Base-by-base conservation (phyloP, 1,284 basidiomycete genomes). In the Cutaneotrichosporon dermatis region DNA sequence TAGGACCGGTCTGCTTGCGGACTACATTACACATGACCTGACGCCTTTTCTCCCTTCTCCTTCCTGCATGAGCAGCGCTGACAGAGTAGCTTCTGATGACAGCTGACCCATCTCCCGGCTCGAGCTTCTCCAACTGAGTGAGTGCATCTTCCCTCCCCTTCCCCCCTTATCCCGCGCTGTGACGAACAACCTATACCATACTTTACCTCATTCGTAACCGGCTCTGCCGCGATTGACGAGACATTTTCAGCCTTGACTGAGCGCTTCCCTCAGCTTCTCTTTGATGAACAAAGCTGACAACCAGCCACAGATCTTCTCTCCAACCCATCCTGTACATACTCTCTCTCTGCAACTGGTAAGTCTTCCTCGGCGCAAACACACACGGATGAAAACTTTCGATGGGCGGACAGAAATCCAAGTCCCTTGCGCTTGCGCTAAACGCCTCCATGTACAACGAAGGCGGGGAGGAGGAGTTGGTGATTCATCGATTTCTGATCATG, bases 241-340 rank as follows among this genome's bases (percentile, higher is more conserved):
- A 72, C 61, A 75, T 55, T 68, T 72, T 75, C 73, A 75, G 73
- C 73, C 73, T 75, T 75, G 73, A 69, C 73, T 73, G 73, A 75
- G 73, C 73, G 72, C 65, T 63, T 50, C 48, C 39, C 15, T 37
- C 48, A 41, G 49, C 43, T 34, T 43, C 11, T n/a, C 37, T 51
- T 35, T 25, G 36, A 10, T 36, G 6, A 36, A 2, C 13, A 3
- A 2, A 49, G 45, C 55, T 50, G 48, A 56, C 55, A 34, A 2
- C n/a, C 33, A 53, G 40, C 41, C 25, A n/a, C 12, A 42, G 37
- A 5, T 12, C 6, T 8, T 34, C 44, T 34, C 15, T 15, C 15
- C 1, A 25, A 25, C 25, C 25, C 25, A 25, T 25, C 25, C 25
- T 25, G 25, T 25, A 25, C 25, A 25, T 25, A 25, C 25, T 25